Percentiles rank a stretch among this genome's conserved stretches.
Evolutionary conservation across 176 grass and related monocot genomes (phyloP).

Genomic region (Triticum turgidum): DNA sequence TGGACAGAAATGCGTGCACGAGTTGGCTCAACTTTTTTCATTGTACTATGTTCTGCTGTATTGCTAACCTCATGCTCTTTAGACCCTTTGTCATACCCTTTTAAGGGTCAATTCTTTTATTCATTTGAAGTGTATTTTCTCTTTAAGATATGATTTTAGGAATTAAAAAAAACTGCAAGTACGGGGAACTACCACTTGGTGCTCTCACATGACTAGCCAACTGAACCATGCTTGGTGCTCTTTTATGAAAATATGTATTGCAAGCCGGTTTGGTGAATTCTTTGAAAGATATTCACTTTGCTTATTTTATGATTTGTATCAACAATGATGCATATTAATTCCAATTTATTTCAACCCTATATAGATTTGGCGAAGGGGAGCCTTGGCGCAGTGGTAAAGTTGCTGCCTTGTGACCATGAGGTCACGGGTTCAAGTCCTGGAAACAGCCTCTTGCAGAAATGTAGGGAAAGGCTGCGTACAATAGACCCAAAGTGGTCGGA

Average conservation of each 20-base stretch:
- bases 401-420: too few relatives aligned
- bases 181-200: background rate
- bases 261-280: background rate
- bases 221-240: background rate
- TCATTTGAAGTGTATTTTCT: background rate
- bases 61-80: background rate
- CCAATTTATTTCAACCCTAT: background rate
- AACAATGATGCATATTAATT: background rate
- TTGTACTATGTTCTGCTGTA: background rate
- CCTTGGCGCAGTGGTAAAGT: too few relatives aligned
- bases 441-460: too few relatives aligned
- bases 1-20: background rate
- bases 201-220: background rate
- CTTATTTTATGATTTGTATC: background rate
- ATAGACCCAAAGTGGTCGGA: too few relatives aligned
- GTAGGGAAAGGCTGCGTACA: too few relatives aligned
- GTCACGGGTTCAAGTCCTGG: too few relatives aligned
- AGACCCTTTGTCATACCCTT: background rate
- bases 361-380: conserved; percentile 41
- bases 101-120: conserved; percentile 3
- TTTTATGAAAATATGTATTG: background rate
- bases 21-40: background rate
- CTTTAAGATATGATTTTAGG: background rate
- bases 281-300: background rate
- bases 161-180: background rate